phyloP scores from a whole-genome alignment of 768 basidiomycete species.

The Mycena filopes region DNA sequence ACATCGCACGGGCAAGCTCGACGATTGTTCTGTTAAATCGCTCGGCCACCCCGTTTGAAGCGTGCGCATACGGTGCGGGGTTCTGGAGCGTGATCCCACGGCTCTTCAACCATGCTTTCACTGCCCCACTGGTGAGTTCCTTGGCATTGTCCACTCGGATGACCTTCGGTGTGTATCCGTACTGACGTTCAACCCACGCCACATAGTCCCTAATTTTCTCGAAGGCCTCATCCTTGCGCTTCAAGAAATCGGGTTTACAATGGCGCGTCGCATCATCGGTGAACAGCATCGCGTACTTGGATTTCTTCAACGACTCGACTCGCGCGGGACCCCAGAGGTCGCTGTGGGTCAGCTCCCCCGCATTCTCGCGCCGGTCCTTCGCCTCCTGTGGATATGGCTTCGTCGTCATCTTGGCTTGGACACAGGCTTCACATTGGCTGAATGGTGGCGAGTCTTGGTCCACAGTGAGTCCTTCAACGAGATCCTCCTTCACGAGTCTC shows the following conservation, averaged over 20 bases:
- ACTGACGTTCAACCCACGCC: slow-evolving; percentile 12
- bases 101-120: slow-evolving; percentile 34
- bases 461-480: slow-evolving; percentile 22
- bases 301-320: slow-evolving; percentile 13
- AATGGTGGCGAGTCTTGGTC: slow-evolving; percentile 13
- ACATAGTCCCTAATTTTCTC: slow-evolving; percentile 20
- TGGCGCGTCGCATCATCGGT: slow-evolving; percentile 16
- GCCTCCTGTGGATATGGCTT: slow-evolving; percentile 27
- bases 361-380: slow-evolving; percentile 10
- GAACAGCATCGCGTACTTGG: slow-evolving; percentile 10
- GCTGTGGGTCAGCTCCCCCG: slow-evolving; percentile 23
- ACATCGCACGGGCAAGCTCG: slow-evolving; percentile 44
- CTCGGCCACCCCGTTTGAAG: slow-evolving; percentile 55
- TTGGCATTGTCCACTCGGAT: slow-evolving; percentile 44
- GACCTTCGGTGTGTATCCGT: slow-evolving; percentile 14
- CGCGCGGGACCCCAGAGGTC: slow-evolving; percentile 24
- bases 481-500: slow-evolving; percentile 6
- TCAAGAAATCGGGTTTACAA: slow-evolving; percentile 24
- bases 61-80: slow-evolving; percentile 47
- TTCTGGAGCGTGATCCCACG: slow-evolving; percentile 45
- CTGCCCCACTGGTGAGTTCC: slow-evolving; percentile 41
- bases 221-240: slow-evolving; percentile 16
- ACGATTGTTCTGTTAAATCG: slow-evolving; percentile 46
- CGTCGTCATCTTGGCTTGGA: slow-evolving; percentile 23
- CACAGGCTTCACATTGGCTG: slow-evolving; percentile 22